phyloP scores from a whole-genome alignment of 2,329 filamentous ascomycete genomes.

The Aspergillus unguis region DNA sequence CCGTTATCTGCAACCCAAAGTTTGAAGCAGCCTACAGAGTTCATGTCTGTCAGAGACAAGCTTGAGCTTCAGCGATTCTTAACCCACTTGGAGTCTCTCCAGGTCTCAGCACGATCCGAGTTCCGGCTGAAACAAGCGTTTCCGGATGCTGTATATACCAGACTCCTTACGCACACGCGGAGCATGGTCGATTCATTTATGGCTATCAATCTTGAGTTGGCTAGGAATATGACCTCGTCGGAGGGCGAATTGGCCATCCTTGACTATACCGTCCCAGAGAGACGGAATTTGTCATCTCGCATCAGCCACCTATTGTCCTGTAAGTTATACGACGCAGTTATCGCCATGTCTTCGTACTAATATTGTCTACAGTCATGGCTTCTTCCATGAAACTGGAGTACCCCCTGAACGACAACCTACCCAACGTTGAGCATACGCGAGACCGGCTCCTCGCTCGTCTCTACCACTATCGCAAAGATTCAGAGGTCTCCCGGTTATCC shows the following conservation, averaged over 20 bases:
- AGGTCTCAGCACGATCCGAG: conserved; percentile 71
- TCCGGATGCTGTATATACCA: conserved; percentile 66
- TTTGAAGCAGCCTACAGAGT: conserved; percentile 57
- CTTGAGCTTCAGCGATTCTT: conserved; percentile 77
- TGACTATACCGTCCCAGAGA: conserved; percentile 72
- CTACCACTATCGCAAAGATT: conserved; percentile 76
- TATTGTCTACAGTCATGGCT: conserved; percentile 69
- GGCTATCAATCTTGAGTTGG: conserved; percentile 89
- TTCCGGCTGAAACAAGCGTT: conserved; percentile 89
- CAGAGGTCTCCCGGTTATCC: conserved; percentile 47
- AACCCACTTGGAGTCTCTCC: conserved; percentile 69
- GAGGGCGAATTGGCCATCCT: conserved; percentile 79
- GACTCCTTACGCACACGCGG: conserved; percentile 74
- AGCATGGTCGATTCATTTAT: conserved; percentile 91
- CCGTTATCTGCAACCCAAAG: conserved; percentile 72
- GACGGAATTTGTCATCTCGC: conserved; percentile 75
- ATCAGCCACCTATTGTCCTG: conserved; percentile 80
- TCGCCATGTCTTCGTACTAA: conserved; percentile 6
- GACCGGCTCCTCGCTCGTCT: conserved; percentile 83
- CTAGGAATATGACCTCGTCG: conserved; percentile 71
- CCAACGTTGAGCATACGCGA: conserved; percentile 73
- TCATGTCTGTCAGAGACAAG: conserved; percentile 86
- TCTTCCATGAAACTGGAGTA: conserved; percentile 94
- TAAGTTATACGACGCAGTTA: conserved; percentile 27
- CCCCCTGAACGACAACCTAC: conserved; percentile 82